Evolutionary conservation across 2,329 filamentous ascomycete species (phyloP).

Genomic region (Penicillium sp.): DNA sequence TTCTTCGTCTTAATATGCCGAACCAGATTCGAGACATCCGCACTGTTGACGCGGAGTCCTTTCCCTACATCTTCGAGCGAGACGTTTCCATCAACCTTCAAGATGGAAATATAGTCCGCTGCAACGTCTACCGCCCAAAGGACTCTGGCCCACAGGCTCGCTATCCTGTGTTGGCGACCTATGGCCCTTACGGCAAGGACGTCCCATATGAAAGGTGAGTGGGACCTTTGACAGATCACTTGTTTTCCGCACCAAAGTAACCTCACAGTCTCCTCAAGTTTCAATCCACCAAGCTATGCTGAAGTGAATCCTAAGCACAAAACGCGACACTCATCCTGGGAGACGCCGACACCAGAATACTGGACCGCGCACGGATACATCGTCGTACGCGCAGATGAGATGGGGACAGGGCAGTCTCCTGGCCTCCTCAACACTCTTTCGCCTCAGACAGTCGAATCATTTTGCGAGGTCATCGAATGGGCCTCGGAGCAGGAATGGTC

Average conservation of each 20-base stretch:
- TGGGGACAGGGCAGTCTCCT: constrained; percentile 49
- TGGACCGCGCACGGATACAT: constrained; percentile 57
- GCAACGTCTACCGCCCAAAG: constrained; percentile 51
- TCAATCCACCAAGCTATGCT: constrained; percentile 49
- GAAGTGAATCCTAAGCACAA: constrained; percentile 48
- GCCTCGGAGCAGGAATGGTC: constrained; percentile 6
- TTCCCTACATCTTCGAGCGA: constrained; percentile 46
- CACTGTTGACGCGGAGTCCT: neutral
- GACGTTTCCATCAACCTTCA: constrained; percentile 46
- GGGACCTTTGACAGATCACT: constrained; percentile 6
- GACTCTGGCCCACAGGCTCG: constrained; percentile 5
- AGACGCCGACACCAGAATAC: constrained; percentile 56
- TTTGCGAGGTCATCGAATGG: constrained; percentile 10
- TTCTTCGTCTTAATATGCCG: no score
- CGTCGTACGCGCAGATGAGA: constrained; percentile 55
- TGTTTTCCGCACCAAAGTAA: constrained; percentile 26
- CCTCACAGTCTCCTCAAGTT: constrained; percentile 32
- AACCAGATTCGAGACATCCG: no score
- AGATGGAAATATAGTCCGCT: constrained; percentile 39
- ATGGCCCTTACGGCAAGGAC: constrained; percentile 71
- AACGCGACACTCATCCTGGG: constrained; percentile 54
- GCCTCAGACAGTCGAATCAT: neutral
- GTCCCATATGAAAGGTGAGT: constrained; percentile 54
- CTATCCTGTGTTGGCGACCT: constrained; percentile 63
- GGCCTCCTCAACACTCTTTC: neutral